Percentiles rank a stretch among this genome's conserved stretches.
Evolutionary conservation across 2,329 filamentous ascomycete genomes (phyloP).

Genomic region (Fusarium verticillioides): DNA sequence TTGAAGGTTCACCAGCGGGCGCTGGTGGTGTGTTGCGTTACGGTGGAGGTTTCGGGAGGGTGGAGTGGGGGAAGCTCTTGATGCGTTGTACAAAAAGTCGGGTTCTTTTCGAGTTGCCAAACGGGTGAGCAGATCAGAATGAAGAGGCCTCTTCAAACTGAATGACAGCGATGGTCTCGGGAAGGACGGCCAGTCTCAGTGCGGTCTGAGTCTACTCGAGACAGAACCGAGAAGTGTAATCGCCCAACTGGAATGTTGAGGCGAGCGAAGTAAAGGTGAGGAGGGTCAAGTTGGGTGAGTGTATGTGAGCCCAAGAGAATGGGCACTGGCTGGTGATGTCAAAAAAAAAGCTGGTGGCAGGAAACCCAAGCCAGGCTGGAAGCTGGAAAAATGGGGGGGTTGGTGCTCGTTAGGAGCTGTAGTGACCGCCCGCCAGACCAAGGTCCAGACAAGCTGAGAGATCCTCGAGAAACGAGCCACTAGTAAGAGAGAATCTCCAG

Average conservation of each 20-base stretch:
- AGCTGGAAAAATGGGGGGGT: constrained; percentile 36
- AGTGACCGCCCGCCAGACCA: constrained; percentile 34
- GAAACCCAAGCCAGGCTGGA: constrained; percentile 39
- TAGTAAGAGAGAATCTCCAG: constrained; percentile 19
- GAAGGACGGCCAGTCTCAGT: constrained; percentile 31
- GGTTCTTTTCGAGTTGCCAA: constrained; percentile 14
- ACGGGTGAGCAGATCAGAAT: constrained; percentile 6
- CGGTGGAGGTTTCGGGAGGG: constrained; percentile 32
- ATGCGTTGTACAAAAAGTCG: constrained; percentile 38
- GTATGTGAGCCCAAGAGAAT: constrained; percentile 27
- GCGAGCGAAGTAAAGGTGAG: constrained; percentile 13
- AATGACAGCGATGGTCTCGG: constrained; percentile 26
- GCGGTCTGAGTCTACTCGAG: constrained; percentile 30
- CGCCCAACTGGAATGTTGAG: constrained; percentile 38
- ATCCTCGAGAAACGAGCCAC: constrained; percentile 25
- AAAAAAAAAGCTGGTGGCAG: constrained; percentile 49
- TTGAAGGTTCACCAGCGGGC: constrained; percentile 56
- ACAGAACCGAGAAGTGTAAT: constrained; percentile 23
- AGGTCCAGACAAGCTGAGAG: constrained; percentile 22
- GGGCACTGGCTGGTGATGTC: constrained; percentile 45
- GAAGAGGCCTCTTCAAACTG: constrained; percentile 1
- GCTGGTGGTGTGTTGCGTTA: constrained; percentile 47
- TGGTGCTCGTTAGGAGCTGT: constrained; percentile 28
- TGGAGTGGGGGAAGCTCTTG: constrained; percentile 34
- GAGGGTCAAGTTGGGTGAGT: constrained; percentile 21